Conservation (phyloP, 371 early-diverging fungal genomes). For the Rhizopus arrhizus region DNA sequence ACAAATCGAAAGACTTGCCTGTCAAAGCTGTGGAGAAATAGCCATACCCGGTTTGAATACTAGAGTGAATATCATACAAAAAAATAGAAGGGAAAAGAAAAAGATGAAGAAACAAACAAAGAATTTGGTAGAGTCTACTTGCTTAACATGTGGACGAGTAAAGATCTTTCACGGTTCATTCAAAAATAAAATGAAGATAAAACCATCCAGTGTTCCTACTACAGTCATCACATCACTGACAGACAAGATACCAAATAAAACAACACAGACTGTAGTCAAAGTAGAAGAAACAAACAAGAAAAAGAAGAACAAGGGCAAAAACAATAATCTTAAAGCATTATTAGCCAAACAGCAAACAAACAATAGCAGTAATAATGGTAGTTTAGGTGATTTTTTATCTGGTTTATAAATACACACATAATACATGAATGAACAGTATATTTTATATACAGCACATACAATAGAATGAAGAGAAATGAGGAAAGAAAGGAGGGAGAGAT, state of each 20-base stretch:
- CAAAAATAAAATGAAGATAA: constrained; percentile 18
- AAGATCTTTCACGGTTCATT: constrained; percentile 29
- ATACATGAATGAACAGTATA: not conserved
- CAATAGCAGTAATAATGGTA: constrained; percentile 2
- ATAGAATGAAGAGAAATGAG: not conserved
- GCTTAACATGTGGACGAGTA: constrained; percentile 29
- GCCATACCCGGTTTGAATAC: constrained; percentile 34
- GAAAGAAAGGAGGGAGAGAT: no score
- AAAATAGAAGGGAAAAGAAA: constrained; percentile 8
- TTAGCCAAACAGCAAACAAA: constrained; percentile 34
- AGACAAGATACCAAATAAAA: no score
- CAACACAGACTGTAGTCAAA: not conserved
- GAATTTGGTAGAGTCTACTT: constrained; percentile 23
- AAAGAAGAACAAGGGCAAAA: constrained; percentile 43
- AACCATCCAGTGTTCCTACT: not conserved
- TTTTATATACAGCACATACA: not conserved
- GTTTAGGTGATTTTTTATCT: constrained; percentile 6
- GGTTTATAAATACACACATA: constrained; percentile 2
- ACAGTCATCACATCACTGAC: no score
- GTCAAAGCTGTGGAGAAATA: constrained; percentile 46
- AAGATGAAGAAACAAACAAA: constrained; percentile 16
- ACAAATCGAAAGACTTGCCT: constrained; percentile 23
- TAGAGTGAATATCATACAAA: constrained; percentile 16
- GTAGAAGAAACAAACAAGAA: constrained; percentile 11
- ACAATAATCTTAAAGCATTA: constrained; percentile 47